Evolutionary conservation across 2,329 filamentous ascomycete genomes (phyloP).

Genomic region (Salinomyces thailandicus): DNA sequence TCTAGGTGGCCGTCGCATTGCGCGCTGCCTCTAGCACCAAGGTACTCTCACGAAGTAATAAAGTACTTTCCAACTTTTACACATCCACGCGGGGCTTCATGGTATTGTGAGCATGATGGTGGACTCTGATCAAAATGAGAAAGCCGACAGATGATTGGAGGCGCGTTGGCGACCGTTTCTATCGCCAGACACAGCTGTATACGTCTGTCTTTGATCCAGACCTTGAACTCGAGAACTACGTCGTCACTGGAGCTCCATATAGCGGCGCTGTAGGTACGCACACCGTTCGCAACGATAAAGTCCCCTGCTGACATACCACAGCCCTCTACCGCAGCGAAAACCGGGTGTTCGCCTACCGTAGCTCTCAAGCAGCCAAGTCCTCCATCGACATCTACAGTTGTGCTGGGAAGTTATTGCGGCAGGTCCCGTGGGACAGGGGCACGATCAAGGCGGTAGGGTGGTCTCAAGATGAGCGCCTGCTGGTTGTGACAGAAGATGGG

Average conservation of each 20-base stretch:
- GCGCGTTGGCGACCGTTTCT: constrained; percentile 84
- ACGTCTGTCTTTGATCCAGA: constrained; percentile 87
- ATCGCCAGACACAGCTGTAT: constrained; percentile 89
- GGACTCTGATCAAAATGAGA: constrained; percentile 25
- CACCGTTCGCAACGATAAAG: constrained; percentile 3
- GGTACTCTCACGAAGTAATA: too few relatives aligned
- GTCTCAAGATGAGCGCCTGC: constrained; percentile 88
- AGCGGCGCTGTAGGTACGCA: constrained; percentile 77
- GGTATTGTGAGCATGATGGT: background rate
- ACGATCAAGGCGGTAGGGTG: constrained; percentile 81
- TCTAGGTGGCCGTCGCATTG: too few relatives aligned
- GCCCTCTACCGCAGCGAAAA: constrained; percentile 81
- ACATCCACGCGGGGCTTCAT: too few relatives aligned
- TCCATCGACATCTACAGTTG: constrained; percentile 92
- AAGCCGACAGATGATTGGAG: constrained; percentile 86
- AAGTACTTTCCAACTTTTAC: too few relatives aligned
- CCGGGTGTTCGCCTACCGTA: constrained; percentile 70
- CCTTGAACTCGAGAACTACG: constrained; percentile 88
- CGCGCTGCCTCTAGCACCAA: too few relatives aligned
- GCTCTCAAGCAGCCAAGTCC: constrained; percentile 60
- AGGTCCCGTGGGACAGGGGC: constrained; percentile 70
- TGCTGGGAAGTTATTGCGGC: constrained; percentile 67
- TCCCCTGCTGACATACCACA: constrained; percentile 32
- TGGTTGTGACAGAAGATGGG: constrained; percentile 82
- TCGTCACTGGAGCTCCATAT: constrained; percentile 83